Base-by-base conservation (phyloP, 345 rosid species). In the Pugionium dolabratum region DNA sequence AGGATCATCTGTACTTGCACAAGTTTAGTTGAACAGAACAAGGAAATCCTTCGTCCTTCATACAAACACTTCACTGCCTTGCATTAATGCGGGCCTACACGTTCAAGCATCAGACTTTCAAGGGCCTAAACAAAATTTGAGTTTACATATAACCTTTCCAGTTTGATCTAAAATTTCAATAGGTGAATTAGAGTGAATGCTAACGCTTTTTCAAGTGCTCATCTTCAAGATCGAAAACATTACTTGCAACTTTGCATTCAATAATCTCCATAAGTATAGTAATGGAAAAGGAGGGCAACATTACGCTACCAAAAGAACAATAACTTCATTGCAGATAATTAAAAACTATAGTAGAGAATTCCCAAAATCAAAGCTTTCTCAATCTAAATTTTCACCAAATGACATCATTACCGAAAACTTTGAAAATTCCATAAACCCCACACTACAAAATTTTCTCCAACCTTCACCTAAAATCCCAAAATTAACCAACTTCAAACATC, bases 401-500 rank as follows among this genome's bases (percentile, higher is more conserved):
- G 43, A 53, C 43, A 67, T 31, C 4, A 31, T 37, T 46, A 2
- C 49, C 66, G 51, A 55, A 33, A 58, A 27, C 8, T 33, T n/a
- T 39, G 50, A 47, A 54, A 62, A 36, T 41, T 33, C 30, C 25
- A 11, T 4, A 4, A 5, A 57, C 11, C 29, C 32, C 65, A 18
- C 11, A 44, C 54, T 28, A 56, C 60, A 64, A 58, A 58, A 41
- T 1, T 41, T 10, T 56, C 70, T 39, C 64, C 49, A 64, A 44
- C 30, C 31, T 51, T 60, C 9, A 59, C 68, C 62, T 52, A 59
- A 50, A 55, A 52, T 5, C 46, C 59, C 48, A 27, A 59, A 45
- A 64, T 4, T 8, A 54, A 47, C 36, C 29, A 62, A 42, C 63
- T 68, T 75, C 5, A 75, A 69, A 26, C 64, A 56, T 64, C 62